These are phyloP conservation scores for Strigomonas oncopelti DNA, from an alignment of 208 protist genomes.

Conservation along the genomic window DNA sequence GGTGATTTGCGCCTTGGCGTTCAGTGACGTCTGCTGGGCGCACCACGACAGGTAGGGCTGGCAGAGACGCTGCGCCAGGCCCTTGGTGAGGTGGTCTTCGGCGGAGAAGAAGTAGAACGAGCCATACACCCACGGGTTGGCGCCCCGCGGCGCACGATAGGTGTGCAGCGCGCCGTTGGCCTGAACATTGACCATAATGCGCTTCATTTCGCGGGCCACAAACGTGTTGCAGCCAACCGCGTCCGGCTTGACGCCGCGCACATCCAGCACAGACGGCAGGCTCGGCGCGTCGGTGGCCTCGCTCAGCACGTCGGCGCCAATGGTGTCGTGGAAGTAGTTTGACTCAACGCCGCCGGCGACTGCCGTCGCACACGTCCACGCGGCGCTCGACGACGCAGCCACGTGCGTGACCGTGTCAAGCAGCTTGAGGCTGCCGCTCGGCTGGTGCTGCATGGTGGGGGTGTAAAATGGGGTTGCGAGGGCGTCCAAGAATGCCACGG, in stretches of 20 bases:
- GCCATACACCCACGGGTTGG: constrained; percentile 18
- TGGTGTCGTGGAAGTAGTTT: neutral
- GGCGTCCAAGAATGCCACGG: constrained; percentile 19
- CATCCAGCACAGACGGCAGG: too few relatives aligned
- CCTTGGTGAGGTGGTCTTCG: constrained; percentile 15
- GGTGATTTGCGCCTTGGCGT: constrained; percentile 1
- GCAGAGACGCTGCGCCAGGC: constrained; percentile 14
- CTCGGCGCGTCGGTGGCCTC: too few relatives aligned
- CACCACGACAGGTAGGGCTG: constrained; percentile 5
- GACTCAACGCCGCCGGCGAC: neutral
- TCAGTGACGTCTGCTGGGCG: neutral
- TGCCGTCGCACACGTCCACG: constrained; percentile 16
- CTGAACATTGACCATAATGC: too few relatives aligned
- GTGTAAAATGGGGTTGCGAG: constrained; percentile 16
- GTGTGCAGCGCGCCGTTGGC: too few relatives aligned
- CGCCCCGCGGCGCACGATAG: neutral
- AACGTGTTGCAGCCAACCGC: neutral
- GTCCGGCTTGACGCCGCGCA: neutral
- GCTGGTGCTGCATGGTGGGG: constrained; percentile 3
- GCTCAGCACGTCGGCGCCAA: neutral
- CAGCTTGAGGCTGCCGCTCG: constrained; percentile 16
- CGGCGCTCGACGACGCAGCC: constrained; percentile 7
- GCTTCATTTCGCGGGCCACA: neutral
- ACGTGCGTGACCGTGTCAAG: constrained; percentile 19
- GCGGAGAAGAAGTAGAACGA: constrained; percentile 12